Evolutionary conservation across 345 rosid genomes (phyloP).

Genomic region (Turritis glabra): DNA sequence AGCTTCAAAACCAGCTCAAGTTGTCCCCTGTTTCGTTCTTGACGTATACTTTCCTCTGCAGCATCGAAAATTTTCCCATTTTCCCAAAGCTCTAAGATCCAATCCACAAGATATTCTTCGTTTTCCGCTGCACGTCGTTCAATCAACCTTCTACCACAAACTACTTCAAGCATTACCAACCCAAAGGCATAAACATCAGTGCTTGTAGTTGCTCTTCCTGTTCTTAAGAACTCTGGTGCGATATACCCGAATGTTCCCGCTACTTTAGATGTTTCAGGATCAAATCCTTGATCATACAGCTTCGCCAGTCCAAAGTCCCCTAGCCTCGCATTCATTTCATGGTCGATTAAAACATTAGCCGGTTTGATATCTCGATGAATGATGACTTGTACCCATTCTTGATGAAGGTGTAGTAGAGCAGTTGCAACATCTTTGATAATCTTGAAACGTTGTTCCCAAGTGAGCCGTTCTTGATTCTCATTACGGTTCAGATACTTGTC

Average conservation of each 20-base stretch:
- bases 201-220: slow-evolving; percentile 45
- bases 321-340: slow-evolving; percentile 41
- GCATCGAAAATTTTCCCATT: slow-evolving; percentile 40
- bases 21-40: slow-evolving; percentile 22
- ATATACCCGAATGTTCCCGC: slow-evolving; percentile 49
- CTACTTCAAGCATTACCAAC: slow-evolving; percentile 46
- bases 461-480: slow-evolving; percentile 27
- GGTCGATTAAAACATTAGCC: slow-evolving; percentile 42
- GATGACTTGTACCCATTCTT: slow-evolving; percentile 54
- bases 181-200: slow-evolving; percentile 51
- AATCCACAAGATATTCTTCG: slow-evolving; percentile 35
- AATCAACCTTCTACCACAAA: slow-evolving; percentile 47
- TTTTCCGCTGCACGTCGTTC: slow-evolving; percentile 11
- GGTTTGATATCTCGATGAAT: slow-evolving; percentile 53
- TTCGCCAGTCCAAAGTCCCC: slow-evolving; percentile 53
- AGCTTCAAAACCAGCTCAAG: slow-evolving; percentile 42
- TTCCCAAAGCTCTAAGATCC: slow-evolving; percentile 45
- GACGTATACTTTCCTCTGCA: slow-evolving; percentile 22
- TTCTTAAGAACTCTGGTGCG: slow-evolving; percentile 44
- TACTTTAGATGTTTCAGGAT: slow-evolving; percentile 45
- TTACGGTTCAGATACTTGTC: slow-evolving; percentile 41
- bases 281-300: slow-evolving; percentile 41
- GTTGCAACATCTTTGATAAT: slow-evolving; percentile 44
- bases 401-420: slow-evolving; percentile 46
- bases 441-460: slow-evolving; percentile 47